Conservation (phyloP, 306 rosid species). For the Fragaria iinumae region DNA sequence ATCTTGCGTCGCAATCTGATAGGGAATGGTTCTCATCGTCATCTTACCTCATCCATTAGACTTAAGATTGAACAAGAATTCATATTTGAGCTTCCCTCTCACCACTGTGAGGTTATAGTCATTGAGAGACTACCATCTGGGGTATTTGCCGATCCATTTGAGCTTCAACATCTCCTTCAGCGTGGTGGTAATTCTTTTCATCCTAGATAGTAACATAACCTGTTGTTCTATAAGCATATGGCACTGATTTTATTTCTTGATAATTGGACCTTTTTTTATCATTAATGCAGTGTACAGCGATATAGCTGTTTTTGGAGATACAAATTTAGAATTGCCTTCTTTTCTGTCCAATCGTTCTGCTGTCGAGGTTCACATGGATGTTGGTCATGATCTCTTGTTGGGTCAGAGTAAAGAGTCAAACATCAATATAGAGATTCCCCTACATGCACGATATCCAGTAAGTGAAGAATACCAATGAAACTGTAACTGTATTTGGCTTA, state of each 20-base stretch:
- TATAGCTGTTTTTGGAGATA: slow-evolving; percentile 82
- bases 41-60: slow-evolving; percentile 49
- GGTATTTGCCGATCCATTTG: slow-evolving; percentile 84
- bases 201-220: neutral
- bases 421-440: slow-evolving; percentile 54
- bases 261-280: neutral
- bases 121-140: slow-evolving; percentile 77
- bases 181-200: slow-evolving; percentile 53
- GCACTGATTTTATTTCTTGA: slow-evolving; percentile 16
- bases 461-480: slow-evolving; percentile 18
- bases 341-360: slow-evolving; percentile 74
- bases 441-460: slow-evolving; percentile 89
- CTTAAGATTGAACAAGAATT: slow-evolving; percentile 30
- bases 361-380: slow-evolving; percentile 69
- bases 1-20: slow-evolving; percentile 43
- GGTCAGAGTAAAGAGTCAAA: slow-evolving; percentile 25
- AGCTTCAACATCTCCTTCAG: slow-evolving; percentile 73
- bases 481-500: neutral
- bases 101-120: slow-evolving; percentile 50
- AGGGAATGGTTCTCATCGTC: slow-evolving; percentile 83
- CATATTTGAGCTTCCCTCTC: slow-evolving; percentile 33
- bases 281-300: slow-evolving; percentile 45
- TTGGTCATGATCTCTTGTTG: slow-evolving; percentile 35
- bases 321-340: slow-evolving; percentile 81
- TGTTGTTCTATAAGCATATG: slow-evolving; percentile 9